These are phyloP conservation scores for Prunus dulcis DNA, from an alignment of 306 rosid species.

Conservation along the genomic window DNA sequence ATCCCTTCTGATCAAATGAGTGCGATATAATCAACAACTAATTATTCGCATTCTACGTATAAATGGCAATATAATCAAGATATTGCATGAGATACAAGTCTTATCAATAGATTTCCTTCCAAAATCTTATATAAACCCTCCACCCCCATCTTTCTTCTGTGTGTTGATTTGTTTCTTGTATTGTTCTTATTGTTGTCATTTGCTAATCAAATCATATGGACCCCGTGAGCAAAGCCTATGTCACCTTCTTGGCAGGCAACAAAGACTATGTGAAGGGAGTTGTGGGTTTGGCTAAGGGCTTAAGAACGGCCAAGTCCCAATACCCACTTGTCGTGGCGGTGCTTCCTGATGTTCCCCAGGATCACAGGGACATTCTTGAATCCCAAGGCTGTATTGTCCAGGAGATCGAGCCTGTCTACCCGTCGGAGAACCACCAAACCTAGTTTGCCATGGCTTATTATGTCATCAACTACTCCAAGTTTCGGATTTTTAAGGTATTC, in stretches of 20 bases:
- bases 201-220: too few relatives aligned
- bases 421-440: neutral
- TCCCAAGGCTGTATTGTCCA: constrained; percentile 14
- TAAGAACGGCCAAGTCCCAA: neutral
- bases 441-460: constrained; percentile 14
- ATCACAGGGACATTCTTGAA: neutral
- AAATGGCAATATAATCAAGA: too few relatives aligned
- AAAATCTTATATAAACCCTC: neutral
- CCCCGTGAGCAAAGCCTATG: neutral
- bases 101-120: neutral
- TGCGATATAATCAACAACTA: too few relatives aligned
- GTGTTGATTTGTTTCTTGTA: too few relatives aligned
- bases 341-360: constrained; percentile 5
- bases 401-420: constrained; percentile 8
- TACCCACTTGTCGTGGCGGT: constrained; percentile 12
- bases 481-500: neutral
- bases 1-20: too few relatives aligned
- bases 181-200: too few relatives aligned
- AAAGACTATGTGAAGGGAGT: constrained; percentile 14
- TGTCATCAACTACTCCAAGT: constrained; percentile 12
- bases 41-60: too few relatives aligned
- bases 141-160: neutral
- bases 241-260: constrained; percentile 8
- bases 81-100: too few relatives aligned
- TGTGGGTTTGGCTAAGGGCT: constrained; percentile 15